Conservation (phyloP, 2,329 filamentous ascomycete genomes). For the Thielaviopsis populi region DNA sequence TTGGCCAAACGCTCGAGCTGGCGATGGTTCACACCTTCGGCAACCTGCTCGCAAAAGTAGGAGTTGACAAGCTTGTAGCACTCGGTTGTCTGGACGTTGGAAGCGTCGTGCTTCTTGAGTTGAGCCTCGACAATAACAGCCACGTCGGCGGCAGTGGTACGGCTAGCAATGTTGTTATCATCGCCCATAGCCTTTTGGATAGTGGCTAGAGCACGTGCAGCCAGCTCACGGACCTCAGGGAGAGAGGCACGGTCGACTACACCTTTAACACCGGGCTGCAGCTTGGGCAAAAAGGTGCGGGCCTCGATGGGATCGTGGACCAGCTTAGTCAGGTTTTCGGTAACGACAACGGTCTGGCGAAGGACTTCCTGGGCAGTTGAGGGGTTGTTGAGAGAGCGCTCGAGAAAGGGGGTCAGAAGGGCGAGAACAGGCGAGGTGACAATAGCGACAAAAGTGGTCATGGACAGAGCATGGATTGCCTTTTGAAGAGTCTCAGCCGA, state of each 20-base stretch:
- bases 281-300: slow-evolving; percentile 82
- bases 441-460: slow-evolving; percentile 95
- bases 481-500: slow-evolving; percentile 80
- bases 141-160: slow-evolving; percentile 58
- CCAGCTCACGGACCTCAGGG: slow-evolving; percentile 86
- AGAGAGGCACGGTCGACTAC: slow-evolving; percentile 80
- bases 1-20: slow-evolving; percentile 56
- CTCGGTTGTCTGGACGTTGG: slow-evolving; percentile 44
- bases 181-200: slow-evolving; percentile 88
- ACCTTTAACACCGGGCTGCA: slow-evolving; percentile 81
- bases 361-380: slow-evolving; percentile 85
- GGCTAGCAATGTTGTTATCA: slow-evolving; percentile 46
- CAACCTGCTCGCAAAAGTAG: slow-evolving; percentile 73
- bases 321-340: slow-evolving; percentile 95
- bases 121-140: slow-evolving; percentile 58
- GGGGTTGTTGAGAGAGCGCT: slow-evolving; percentile 84
- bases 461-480: slow-evolving; percentile 88
- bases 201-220: slow-evolving; percentile 62
- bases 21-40: slow-evolving; percentile 75
- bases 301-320: slow-evolving; percentile 93
- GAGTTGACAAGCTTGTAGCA: slow-evolving; percentile 40
- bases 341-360: slow-evolving; percentile 87
- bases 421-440: slow-evolving; percentile 93
- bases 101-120: slow-evolving; percentile 51
- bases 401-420: slow-evolving; percentile 82